phyloP scores from a whole-genome alignment of 257 asterid species.

The Solanum neorickii region DNA sequence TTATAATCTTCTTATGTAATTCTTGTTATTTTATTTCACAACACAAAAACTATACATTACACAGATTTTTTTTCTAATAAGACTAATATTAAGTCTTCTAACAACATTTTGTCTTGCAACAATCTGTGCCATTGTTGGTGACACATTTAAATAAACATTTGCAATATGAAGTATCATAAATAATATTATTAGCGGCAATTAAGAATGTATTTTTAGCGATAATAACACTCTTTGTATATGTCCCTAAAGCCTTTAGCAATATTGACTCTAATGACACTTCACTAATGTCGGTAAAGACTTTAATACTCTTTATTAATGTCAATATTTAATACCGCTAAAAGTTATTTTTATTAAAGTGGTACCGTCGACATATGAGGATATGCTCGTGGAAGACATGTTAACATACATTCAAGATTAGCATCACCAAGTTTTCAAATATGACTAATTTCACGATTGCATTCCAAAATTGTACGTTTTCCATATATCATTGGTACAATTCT shows the following conservation, averaged over 20 bases:
- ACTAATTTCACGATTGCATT: background rate
- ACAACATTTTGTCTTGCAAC: background rate
- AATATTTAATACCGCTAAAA: no score
- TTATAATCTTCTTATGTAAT: no score
- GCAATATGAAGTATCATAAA: background rate
- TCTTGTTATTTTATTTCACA: no score
- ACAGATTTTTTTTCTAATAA: no score
- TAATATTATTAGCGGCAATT: no score
- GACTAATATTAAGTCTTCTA: background rate
- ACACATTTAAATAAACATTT: background rate
- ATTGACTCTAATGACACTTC: no score
- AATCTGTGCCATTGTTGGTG: background rate
- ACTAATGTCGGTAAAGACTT: no score
- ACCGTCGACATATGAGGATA: no score
- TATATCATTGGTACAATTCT: background rate
- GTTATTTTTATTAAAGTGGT: fast-evolving
- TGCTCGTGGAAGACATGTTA: background rate
- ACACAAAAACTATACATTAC: background rate
- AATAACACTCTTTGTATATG: no score
- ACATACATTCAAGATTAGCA: background rate
- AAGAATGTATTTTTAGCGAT: no score
- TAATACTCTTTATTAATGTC: no score
- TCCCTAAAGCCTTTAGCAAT: no score
- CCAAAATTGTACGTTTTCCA: background rate
- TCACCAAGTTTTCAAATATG: background rate